These are phyloP conservation scores for Daldinia eschscholtzii DNA, from an alignment of 2,329 filamentous ascomycete species.

Conservation along the genomic window DNA sequence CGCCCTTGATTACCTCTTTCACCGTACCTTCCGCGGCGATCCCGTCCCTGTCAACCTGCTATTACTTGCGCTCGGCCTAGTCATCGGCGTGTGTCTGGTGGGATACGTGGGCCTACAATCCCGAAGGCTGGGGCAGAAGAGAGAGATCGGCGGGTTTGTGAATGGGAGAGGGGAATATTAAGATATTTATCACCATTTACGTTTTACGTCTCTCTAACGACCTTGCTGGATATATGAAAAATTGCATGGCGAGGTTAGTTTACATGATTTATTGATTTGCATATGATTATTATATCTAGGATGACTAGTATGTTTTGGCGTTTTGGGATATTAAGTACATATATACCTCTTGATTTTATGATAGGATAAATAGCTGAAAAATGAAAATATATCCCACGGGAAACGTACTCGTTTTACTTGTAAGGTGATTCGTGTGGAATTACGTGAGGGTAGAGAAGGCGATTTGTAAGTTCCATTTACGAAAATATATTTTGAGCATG, in stretches of 20 bases:
- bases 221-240: conserved; percentile 14
- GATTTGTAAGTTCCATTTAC: background rate
- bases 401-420: background rate
- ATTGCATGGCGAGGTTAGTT: conserved; percentile 34
- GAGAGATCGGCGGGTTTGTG: conserved; percentile 29
- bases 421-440: background rate
- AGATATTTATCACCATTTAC: conserved; percentile 8
- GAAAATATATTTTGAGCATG: background rate
- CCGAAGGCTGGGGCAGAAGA: conserved; percentile 48
- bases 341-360: conserved; percentile 26
- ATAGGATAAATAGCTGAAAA: conserved; percentile 14
- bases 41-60: conserved; percentile 83
- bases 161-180: conserved; percentile 38
- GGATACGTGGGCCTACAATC: conserved; percentile 69
- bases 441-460: background rate
- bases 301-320: conserved; percentile 18
- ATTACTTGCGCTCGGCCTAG: conserved; percentile 70
- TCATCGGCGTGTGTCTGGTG: conserved; percentile 75
- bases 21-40: conserved; percentile 76
- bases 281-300: background rate
- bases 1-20: conserved; percentile 82
- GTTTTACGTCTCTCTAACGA: background rate
- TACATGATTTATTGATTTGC: conserved; percentile 13
- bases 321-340: conserved; percentile 13
- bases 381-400: conserved; percentile 5